Conservation (phyloP, 1,284 basidiomycete genomes). For the Pyrrhoderma lamaoense region DNA sequence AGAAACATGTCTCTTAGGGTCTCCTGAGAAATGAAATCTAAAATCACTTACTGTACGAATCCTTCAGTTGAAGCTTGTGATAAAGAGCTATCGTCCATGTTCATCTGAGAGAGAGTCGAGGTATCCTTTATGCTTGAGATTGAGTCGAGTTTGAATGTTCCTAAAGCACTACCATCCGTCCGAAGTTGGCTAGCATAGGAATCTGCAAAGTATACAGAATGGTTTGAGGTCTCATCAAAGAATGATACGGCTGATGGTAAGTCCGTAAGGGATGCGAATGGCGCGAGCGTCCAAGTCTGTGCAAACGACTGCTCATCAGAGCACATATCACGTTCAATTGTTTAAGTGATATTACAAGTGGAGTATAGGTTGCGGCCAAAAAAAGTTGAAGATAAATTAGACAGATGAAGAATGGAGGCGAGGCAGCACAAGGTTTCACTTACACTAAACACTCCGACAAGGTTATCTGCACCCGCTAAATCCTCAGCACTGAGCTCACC, state of each 20-base stretch:
- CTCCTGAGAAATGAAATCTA: too few species aligned
- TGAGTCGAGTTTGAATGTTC: constrained; percentile 30
- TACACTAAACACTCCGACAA: not conserved
- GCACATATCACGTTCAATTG: too few species aligned
- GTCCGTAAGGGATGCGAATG: constrained; percentile 28
- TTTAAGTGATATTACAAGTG: constrained; percentile 24
- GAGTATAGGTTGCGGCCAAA: too few species aligned
- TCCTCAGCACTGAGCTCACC: constrained; percentile 3
- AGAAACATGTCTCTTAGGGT: too few species aligned
- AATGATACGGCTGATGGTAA: constrained; percentile 25
- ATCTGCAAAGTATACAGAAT: constrained; percentile 34
- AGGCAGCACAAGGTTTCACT: not conserved
- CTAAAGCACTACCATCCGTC: constrained; percentile 30
- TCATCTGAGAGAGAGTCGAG: too few species aligned
- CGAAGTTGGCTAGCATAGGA: constrained; percentile 29
- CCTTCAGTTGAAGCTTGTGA: too few species aligned
- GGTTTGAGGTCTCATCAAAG: constrained; percentile 22
- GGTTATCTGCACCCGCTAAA: not conserved
- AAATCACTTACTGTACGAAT: too few species aligned
- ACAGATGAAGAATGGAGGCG: not conserved
- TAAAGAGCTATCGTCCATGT: too few species aligned
- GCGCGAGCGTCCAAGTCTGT: constrained; percentile 35
- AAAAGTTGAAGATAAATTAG: constrained; percentile 17
- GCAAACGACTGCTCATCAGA: too few species aligned
- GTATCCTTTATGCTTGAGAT: constrained; percentile 19